Conservation (phyloP, 805 yeast genomes). For the Wickerhamomyces alni region DNA sequence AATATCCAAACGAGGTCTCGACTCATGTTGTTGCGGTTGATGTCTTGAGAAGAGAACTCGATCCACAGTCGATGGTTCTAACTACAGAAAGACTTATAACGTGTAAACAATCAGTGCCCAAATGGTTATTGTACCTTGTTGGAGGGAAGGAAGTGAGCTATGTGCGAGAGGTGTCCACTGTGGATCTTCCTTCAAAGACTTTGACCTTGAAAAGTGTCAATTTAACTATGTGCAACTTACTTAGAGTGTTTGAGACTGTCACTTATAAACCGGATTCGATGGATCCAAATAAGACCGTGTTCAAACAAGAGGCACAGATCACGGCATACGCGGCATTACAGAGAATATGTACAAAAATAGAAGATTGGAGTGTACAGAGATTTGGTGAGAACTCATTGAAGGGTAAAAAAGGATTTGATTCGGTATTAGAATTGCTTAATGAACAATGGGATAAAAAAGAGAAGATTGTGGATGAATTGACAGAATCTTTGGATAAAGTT, state of each 20-base stretch:
- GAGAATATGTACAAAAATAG: conserved; percentile 72
- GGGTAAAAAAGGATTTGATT: conserved; percentile 83
- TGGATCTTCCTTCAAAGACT: conserved; percentile 59
- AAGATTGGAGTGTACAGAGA: conserved; percentile 87
- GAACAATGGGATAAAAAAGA: conserved; percentile 28
- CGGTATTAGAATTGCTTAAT: conserved; percentile 53
- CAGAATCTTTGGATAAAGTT: conserved; percentile 20
- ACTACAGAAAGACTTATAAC: conserved; percentile 85
- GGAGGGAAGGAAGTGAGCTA: conserved; percentile 72
- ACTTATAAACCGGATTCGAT: conserved; percentile 62
- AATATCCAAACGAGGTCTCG: conserved; percentile 91
- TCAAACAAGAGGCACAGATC: conserved; percentile 81
- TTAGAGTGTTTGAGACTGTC: conserved; percentile 86
- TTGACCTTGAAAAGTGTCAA: conserved; percentile 81
- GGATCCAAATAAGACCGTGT: conserved; percentile 52
- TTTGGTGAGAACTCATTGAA: conserved; percentile 80
- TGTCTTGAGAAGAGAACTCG: conserved; percentile 67
- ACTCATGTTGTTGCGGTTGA: conserved; percentile 94
- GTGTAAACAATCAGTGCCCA: conserved; percentile 80
- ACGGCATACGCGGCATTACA: conserved; percentile 74
- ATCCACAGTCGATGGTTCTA: conserved; percentile 44
- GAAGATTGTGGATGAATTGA: conserved; percentile 23
- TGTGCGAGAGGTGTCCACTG: conserved; percentile 85
- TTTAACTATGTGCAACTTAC: conserved; percentile 68
- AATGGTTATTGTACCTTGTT: conserved; percentile 67